Evolutionary conservation across 371 early-diverging fungal genomes (phyloP).

Genomic region (Nematocida parisii): DNA sequence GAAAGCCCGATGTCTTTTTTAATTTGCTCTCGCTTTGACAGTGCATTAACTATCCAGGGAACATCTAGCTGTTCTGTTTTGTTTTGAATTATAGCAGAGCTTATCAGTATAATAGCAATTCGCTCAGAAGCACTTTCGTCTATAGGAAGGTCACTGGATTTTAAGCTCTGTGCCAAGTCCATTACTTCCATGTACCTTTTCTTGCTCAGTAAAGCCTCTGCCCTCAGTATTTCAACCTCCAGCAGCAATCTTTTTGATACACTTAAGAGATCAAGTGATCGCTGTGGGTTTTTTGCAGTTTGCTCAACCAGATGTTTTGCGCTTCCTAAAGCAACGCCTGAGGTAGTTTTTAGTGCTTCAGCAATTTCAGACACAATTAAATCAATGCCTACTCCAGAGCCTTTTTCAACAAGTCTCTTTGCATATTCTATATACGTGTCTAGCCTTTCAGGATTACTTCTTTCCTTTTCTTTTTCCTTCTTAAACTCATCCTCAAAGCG

Average conservation of each 20-base stretch:
- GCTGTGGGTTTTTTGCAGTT: conserved; percentile 1
- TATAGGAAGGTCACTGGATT: background rate
- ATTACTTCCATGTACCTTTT: conserved; percentile 45
- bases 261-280: background rate
- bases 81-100: background rate
- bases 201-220: conserved; percentile 12
- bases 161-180: conserved; percentile 3
- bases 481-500: background rate
- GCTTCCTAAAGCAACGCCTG: conserved; percentile 18
- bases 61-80: conserved; percentile 14
- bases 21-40: conserved; percentile 2
- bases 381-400: conserved; percentile 20
- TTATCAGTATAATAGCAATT: conserved; percentile 13
- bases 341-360: background rate
- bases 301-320: conserved; percentile 24
- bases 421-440: conserved; percentile 24
- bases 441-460: background rate
- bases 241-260: conserved; percentile 13
- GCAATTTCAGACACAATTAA: conserved; percentile 28
- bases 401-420: conserved; percentile 18
- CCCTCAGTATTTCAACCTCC: conserved; percentile 33
- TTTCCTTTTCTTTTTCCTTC: background rate
- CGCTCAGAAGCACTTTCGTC: conserved; percentile 21
- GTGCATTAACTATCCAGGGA: conserved; percentile 43
- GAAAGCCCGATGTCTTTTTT: conserved; percentile 1